Evolutionary conservation across 306 rosid genomes (phyloP).

Genomic region (peach (Prunus persica)): Prunus_persica_NCBIv2 NC_034013.1:14016501-14017000

Average conservation of each 20-base stretch:
- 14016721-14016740: not conserved
- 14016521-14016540: slow-evolving; percentile 86
- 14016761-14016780: not conserved
- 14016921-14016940: not conserved
- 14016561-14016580: slow-evolving; percentile 62
- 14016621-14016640: slow-evolving; percentile 67
- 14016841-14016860: not conserved
- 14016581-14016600: slow-evolving; percentile 46
- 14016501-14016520: not conserved
- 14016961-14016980: not conserved
- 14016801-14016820: not conserved
- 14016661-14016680: slow-evolving; percentile 34
- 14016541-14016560: slow-evolving; percentile 87
- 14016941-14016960: not conserved
- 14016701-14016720: not conserved
- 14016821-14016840: not conserved
- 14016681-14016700: slow-evolving; percentile 5
- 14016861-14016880: not conserved
- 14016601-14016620: slow-evolving; percentile 71
- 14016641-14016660: slow-evolving; percentile 41
- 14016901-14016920: not conserved
- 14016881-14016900: not conserved
- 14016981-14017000: not conserved
- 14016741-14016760: not conserved
- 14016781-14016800: not conserved